These are phyloP conservation scores for Candida piceae DNA, from an alignment of 805 yeast genomes.

Conservation along the genomic window DNA sequence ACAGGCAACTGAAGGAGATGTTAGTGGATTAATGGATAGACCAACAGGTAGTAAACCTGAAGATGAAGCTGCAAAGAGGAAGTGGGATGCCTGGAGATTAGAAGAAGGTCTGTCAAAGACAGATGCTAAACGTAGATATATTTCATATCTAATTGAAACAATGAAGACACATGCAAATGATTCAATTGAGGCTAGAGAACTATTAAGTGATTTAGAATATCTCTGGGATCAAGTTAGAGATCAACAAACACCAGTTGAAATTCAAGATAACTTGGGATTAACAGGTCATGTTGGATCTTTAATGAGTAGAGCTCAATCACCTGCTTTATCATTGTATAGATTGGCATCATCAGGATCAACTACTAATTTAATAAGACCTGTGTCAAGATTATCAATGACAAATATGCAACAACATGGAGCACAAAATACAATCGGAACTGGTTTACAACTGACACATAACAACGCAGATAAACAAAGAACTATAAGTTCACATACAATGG, in stretches of 20 bases:
- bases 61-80: conserved; percentile 62
- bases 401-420: conserved; percentile 8
- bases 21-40: conserved; percentile 59
- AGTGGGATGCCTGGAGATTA: conserved; percentile 83
- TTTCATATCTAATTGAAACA: conserved; percentile 62
- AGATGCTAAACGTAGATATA: conserved; percentile 71
- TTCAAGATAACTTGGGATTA: too few relatives aligned
- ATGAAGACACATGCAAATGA: conserved; percentile 68
- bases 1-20: conserved; percentile 87
- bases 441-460: neutral
- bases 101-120: conserved; percentile 63
- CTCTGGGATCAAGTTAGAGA: conserved; percentile 62
- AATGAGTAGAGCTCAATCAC: conserved; percentile 26
- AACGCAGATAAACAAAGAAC: conserved; percentile 11
- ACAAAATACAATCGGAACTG: neutral
- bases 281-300: neutral
- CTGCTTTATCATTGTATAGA: conserved; percentile 30
- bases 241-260: conserved; percentile 5
- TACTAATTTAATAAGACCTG: conserved; percentile 24
- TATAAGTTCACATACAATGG: conserved; percentile 16
- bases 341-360: conserved; percentile 28
- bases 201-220: conserved; percentile 61
- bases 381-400: conserved; percentile 24
- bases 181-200: conserved; percentile 59
- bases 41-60: conserved; percentile 58